phyloP scores from a whole-genome alignment of 2,329 filamentous ascomycete genomes.

The Setomelanomma holmii region DNA sequence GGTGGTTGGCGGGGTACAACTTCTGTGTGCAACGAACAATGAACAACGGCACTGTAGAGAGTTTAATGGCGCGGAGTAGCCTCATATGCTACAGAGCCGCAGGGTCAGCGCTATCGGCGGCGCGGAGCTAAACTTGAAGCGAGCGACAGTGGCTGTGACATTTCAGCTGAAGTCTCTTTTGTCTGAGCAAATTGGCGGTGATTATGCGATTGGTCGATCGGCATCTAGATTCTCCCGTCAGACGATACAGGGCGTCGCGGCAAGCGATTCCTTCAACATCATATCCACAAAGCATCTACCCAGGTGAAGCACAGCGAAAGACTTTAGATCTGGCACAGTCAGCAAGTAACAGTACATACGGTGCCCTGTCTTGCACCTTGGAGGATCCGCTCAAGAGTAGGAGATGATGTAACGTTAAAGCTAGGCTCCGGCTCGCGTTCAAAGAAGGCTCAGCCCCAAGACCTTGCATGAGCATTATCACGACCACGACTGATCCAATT shows the following conservation, averaged over 20 bases:
- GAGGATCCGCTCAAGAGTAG: too few species aligned
- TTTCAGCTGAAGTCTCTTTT: conserved; percentile 1
- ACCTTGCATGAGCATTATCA: too few species aligned
- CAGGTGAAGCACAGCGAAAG: too few species aligned
- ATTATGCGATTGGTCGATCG: not conserved
- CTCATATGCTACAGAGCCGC: conserved; percentile 4
- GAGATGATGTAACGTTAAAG: too few species aligned
- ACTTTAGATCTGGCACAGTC: too few species aligned
- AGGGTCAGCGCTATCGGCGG: conserved; percentile 1
- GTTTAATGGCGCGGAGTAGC: not conserved
- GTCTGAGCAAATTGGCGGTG: not conserved
- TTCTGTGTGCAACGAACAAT: not conserved
- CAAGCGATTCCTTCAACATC: not conserved
- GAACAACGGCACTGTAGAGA: not conserved
- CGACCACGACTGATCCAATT: too few species aligned
- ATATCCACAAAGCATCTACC: not conserved
- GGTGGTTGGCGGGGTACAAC: not conserved
- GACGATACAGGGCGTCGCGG: not conserved
- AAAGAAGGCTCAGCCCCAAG: too few species aligned
- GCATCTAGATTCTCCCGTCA: not conserved
- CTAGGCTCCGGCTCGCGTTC: too few species aligned
- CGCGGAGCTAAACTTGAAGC: conserved; percentile 1
- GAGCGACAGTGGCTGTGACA: conserved; percentile 4
- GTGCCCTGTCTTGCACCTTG: too few species aligned
- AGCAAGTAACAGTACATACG: too few species aligned